Evolutionary conservation across 2,329 filamentous ascomycete genomes (phyloP).

Genomic region (Calonectria hongkongensis): DNA sequence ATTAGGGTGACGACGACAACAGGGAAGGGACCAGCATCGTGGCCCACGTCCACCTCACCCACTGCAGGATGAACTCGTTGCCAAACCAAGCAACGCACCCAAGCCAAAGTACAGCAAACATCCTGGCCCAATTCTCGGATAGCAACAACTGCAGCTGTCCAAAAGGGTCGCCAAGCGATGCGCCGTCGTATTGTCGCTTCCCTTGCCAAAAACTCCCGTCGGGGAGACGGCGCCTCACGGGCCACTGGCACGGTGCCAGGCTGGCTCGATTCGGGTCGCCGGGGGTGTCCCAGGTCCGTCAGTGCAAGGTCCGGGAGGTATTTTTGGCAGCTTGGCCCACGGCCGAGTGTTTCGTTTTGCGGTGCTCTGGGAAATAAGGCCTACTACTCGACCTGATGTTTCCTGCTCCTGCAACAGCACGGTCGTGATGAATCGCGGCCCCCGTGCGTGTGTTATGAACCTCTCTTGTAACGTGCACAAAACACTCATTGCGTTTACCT

Average conservation of each 20-base stretch:
- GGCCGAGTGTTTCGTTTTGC: slow-evolving; percentile 36
- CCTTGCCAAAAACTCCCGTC: slow-evolving; percentile 3
- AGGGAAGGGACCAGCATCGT: slow-evolving; percentile 9
- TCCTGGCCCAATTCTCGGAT: background rate
- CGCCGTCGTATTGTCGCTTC: slow-evolving; percentile 5
- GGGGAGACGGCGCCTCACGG: background rate
- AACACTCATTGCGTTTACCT: background rate
- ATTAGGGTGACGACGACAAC: slow-evolving; percentile 32
- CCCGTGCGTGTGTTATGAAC: slow-evolving; percentile 2
- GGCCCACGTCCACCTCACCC: slow-evolving; percentile 25
- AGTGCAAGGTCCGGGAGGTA: slow-evolving; percentile 19
- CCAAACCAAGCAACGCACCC: background rate
- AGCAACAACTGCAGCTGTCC: background rate
- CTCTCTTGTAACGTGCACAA: slow-evolving; percentile 12
- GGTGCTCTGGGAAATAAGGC: slow-evolving; percentile 28
- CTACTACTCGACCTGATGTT: slow-evolving; percentile 4
- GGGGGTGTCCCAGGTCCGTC: slow-evolving; percentile 4
- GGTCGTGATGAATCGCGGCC: background rate
- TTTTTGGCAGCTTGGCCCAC: slow-evolving; percentile 37
- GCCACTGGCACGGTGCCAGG: slow-evolving; percentile 2
- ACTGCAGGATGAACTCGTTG: background rate
- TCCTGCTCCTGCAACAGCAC: slow-evolving; percentile 12
- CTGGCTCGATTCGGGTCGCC: slow-evolving; percentile 10
- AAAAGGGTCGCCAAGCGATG: background rate
- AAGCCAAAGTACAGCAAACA: slow-evolving; percentile 14